These are phyloP conservation scores for Diaporthe sp. DNA, from an alignment of 2,329 filamentous ascomycete species.

Conservation along the genomic window DNA sequence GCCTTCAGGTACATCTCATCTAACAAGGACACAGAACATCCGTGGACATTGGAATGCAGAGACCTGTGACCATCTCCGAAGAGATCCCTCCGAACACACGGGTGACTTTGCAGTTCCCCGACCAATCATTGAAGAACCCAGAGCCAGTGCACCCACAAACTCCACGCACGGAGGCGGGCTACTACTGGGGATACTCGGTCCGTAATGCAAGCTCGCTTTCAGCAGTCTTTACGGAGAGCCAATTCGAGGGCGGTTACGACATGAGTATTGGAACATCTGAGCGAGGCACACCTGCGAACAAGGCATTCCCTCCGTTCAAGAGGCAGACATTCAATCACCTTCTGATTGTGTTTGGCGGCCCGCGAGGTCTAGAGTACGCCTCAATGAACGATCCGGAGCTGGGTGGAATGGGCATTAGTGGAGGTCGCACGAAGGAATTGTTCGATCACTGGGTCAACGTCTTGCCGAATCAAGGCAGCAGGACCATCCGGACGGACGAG, in stretches of 20 bases:
- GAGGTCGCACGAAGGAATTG: constrained; percentile 75
- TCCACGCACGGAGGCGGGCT: constrained; percentile 82
- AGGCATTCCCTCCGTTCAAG: constrained; percentile 60
- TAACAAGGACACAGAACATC: constrained; percentile 60
- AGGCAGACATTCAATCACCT: constrained; percentile 75
- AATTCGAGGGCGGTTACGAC: constrained; percentile 84
- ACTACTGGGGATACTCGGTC: constrained; percentile 88
- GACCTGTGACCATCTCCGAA: constrained; percentile 69
- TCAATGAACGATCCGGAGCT: constrained; percentile 72
- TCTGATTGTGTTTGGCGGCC: constrained; percentile 84
- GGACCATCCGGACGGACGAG: constrained; percentile 88
- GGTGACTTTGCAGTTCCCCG: constrained; percentile 78
- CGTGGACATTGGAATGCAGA: constrained; percentile 70
- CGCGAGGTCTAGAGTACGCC: constrained; percentile 83
- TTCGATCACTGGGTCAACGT: constrained; percentile 91
- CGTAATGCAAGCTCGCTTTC: constrained; percentile 77
- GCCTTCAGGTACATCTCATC: constrained; percentile 43
- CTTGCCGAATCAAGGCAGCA: constrained; percentile 83
- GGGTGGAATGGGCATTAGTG: constrained; percentile 72
- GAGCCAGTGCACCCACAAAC: constrained; percentile 76
- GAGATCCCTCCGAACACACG: constrained; percentile 79
- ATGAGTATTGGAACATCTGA: constrained; percentile 88
- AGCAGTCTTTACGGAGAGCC: constrained; percentile 81
- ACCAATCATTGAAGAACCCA: constrained; percentile 60
- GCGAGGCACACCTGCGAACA: constrained; percentile 70